These are phyloP conservation scores for Cordyceps tenuipes DNA, from an alignment of 2,329 filamentous ascomycete genomes.

Conservation along the genomic window DNA sequence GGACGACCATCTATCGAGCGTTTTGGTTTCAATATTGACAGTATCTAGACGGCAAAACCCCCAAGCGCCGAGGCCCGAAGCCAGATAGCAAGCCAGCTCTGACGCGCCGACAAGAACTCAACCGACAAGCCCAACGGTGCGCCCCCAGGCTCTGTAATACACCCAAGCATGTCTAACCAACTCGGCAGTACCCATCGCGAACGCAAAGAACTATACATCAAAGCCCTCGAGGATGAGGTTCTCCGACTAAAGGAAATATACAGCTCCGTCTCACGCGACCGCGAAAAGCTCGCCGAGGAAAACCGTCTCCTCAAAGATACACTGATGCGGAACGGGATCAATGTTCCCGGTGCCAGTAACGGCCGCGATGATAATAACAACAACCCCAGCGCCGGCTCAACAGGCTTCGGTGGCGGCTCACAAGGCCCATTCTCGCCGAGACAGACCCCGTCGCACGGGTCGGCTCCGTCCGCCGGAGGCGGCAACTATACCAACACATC, in stretches of 20 bases:
- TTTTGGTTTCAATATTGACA: neutral
- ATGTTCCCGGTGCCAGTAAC: slow-evolving; percentile 18
- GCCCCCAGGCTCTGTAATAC: slow-evolving; percentile 11
- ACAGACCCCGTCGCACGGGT: slow-evolving; percentile 32
- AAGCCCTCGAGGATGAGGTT: slow-evolving; percentile 85
- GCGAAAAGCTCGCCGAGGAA: slow-evolving; percentile 67
- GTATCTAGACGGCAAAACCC: slow-evolving; percentile 64
- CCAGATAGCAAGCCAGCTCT: slow-evolving; percentile 92
- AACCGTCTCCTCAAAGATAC: slow-evolving; percentile 63
- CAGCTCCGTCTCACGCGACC: slow-evolving; percentile 64
- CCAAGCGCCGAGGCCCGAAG: slow-evolving; percentile 88
- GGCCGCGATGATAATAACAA: slow-evolving; percentile 34
- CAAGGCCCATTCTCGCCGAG: slow-evolving; percentile 38
- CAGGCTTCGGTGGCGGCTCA: slow-evolving; percentile 4
- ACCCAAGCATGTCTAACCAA: neutral
- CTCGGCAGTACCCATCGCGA: slow-evolving; percentile 78
- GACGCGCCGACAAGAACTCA: slow-evolving; percentile 86
- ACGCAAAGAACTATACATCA: slow-evolving; percentile 93
- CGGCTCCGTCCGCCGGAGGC: slow-evolving; percentile 27
- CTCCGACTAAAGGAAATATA: slow-evolving; percentile 82
- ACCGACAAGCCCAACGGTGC: slow-evolving; percentile 91
- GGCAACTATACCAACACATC: slow-evolving; percentile 1
- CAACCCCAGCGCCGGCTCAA: slow-evolving; percentile 38
- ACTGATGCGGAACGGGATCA: slow-evolving; percentile 45
- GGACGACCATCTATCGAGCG: neutral